Evolutionary conservation across 2,329 filamentous ascomycete genomes (phyloP), one percentile per base, ranked within the genome.

Genomic region (Nothomitra cinnamomea): DNA sequence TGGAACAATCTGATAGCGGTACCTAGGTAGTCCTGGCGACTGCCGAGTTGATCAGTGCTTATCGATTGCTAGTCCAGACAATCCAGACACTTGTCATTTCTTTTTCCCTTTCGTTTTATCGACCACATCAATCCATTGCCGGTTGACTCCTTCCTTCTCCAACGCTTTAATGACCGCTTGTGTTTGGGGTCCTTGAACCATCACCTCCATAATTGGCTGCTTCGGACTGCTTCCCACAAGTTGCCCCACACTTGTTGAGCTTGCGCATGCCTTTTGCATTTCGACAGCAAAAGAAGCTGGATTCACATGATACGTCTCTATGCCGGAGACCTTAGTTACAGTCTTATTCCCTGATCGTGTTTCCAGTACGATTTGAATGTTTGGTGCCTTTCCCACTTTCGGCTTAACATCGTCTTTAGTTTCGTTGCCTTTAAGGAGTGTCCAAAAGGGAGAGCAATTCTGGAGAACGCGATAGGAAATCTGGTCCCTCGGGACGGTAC

Each of bases 101-200:
- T 80, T 80, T 67, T 82, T 82, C 58, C 77, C 77, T 66, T 82
- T 80, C 3, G 77, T 81, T 68, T 83, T 84, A 63, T 84, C 81
- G 54, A 80, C 65, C n/a, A 82, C 67, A 45, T 80, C 76, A 25
- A 84, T 69, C 77, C 78, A 83, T 56, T 74, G 72, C 55, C 66
- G 68, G 54, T 72, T 71, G 2, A 85, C 68, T 0, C 81, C 81
- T 56, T 79, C 71, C 61, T 71, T 74, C 56, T 72, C 72, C 59
- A 85, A 63, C 25, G 78, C 77, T 59, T 75, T 77, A 48, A 79
- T 67, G 17, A 84, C 70, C 15, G 74, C 75, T 56, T 77, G 75
- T 54, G 73, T 75, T 66, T 84, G 80, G 56, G 80, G 79, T 1
- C 81, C 81, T 60, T 85, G 81, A 2, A 84, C 73, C 66, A 82